Evolutionary conservation across 768 basidiomycete genomes (phyloP).

Genomic region (Daedalea quercina): DNA sequence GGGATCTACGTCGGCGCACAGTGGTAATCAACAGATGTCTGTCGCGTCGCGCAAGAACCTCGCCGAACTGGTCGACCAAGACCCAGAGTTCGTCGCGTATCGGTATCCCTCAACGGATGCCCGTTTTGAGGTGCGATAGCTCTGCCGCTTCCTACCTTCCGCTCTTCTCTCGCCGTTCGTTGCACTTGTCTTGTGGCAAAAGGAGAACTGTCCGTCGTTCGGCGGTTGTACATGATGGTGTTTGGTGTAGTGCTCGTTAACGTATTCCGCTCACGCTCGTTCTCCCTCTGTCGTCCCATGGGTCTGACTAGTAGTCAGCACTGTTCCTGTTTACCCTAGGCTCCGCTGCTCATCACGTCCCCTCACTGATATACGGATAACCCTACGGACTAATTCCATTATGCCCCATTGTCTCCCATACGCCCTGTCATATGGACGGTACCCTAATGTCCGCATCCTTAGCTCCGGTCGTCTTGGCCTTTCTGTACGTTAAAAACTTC

Average conservation of each 20-base stretch:
- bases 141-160: not conserved
- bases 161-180: slow-evolving; percentile 5
- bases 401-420: slow-evolving; percentile 1
- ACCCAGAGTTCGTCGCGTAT: slow-evolving; percentile 79
- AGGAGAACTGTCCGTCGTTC: not conserved
- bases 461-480: not conserved
- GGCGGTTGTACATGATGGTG: not conserved
- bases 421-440: slow-evolving; percentile 2
- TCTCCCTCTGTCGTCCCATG: not conserved
- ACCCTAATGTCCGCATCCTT: not conserved
- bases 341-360: slow-evolving; percentile 1
- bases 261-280: slow-evolving; percentile 2
- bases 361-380: not conserved
- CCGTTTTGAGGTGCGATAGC: slow-evolving; percentile 54
- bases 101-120: slow-evolving; percentile 80
- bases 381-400: slow-evolving; percentile 2
- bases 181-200: not conserved
- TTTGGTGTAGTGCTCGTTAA: not conserved
- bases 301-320: not conserved
- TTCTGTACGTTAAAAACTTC: not conserved
- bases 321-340: not conserved
- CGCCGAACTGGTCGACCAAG: slow-evolving; percentile 79
- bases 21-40: slow-evolving; percentile 47
- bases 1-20: slow-evolving; percentile 45
- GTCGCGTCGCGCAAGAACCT: slow-evolving; percentile 63